Percentiles rank a stretch among this genome's conserved stretches.
phyloP scores from a whole-genome alignment of 306 rosid species.

The Lathyrus tuberosus region DNA sequence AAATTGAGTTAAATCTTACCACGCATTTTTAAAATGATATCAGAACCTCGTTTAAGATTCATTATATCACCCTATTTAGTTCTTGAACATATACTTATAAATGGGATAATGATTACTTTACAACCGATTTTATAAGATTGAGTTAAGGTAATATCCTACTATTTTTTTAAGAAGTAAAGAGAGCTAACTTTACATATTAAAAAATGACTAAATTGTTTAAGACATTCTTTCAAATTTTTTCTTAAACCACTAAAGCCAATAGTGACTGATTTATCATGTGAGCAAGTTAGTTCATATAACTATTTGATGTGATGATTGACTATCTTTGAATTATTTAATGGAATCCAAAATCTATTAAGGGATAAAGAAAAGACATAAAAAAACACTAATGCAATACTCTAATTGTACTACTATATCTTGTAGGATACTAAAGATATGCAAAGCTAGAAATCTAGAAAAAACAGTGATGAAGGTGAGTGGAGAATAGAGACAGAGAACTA shows the following conservation, averaged over 20 bases:
- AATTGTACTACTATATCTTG: not conserved
- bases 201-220: conserved; percentile 1
- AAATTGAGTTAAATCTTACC: no score
- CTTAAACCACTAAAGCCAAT: conserved; percentile 29
- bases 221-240: conserved; percentile 4
- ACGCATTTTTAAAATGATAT: no score
- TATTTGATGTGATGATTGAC: conserved; percentile 39
- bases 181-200: conserved; percentile 23
- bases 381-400: conserved; percentile 7
- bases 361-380: conserved; percentile 35
- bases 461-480: conserved; percentile 47
- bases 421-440: conserved; percentile 31
- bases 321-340: conserved; percentile 35
- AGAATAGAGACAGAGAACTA: conserved; percentile 32
- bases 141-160: no score
- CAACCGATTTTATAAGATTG: no score
- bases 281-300: conserved; percentile 34
- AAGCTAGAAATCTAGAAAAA: conserved; percentile 38
- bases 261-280: conserved; percentile 41
- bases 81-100: no score
- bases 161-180: no score
- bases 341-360: conserved; percentile 36
- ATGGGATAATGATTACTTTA: no score
- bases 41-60: no score
- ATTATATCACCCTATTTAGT: no score